phyloP scores from a whole-genome alignment of 2,329 filamentous ascomycete species.

The Aureobasidium zeae region DNA sequence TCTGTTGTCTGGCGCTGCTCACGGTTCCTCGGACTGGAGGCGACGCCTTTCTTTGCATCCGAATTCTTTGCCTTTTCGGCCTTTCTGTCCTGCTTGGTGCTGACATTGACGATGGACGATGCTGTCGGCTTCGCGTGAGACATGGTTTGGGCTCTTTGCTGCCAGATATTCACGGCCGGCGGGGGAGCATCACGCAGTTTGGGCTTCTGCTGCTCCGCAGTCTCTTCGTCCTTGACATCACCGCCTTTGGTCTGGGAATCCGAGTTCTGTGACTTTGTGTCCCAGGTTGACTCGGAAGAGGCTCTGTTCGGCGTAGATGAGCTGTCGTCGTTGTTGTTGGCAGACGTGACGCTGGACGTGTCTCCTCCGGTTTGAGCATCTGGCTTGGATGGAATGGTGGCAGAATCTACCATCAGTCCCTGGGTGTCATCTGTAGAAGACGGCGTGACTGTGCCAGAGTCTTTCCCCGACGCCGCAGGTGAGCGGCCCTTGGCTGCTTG shows the following conservation, averaged over 20 bases:
- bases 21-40: slow-evolving; percentile 8
- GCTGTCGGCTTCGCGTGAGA: slow-evolving; percentile 42
- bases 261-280: slow-evolving; percentile 53
- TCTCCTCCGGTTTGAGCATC: slow-evolving; percentile 20
- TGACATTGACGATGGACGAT: slow-evolving; percentile 10
- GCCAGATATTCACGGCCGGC: slow-evolving; percentile 82
- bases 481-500: slow-evolving; percentile 82
- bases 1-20: slow-evolving; percentile 9
- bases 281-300: slow-evolving; percentile 58
- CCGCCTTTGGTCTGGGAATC: slow-evolving; percentile 34
- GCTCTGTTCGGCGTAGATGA: slow-evolving; percentile 51
- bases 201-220: slow-evolving; percentile 42
- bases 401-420: slow-evolving; percentile 26
- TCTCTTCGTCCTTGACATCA: no score
- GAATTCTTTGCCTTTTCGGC: slow-evolving; percentile 15
- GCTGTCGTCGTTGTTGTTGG: slow-evolving; percentile 51
- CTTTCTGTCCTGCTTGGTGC: slow-evolving; percentile 26
- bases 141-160: slow-evolving; percentile 61
- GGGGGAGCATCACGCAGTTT: slow-evolving; percentile 71
- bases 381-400: slow-evolving; percentile 21
- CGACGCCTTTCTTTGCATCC: slow-evolving; percentile 20
- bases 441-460: slow-evolving; percentile 35
- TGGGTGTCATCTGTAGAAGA: slow-evolving; percentile 32
- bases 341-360: slow-evolving; percentile 34
- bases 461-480: slow-evolving; percentile 35